A percentile compares a stretch with the other conserved stretches of the same genome.
Evolutionary conservation across 2,329 filamentous ascomycete species (phyloP).

Genomic region (Trichophyton rubrum): DNA sequence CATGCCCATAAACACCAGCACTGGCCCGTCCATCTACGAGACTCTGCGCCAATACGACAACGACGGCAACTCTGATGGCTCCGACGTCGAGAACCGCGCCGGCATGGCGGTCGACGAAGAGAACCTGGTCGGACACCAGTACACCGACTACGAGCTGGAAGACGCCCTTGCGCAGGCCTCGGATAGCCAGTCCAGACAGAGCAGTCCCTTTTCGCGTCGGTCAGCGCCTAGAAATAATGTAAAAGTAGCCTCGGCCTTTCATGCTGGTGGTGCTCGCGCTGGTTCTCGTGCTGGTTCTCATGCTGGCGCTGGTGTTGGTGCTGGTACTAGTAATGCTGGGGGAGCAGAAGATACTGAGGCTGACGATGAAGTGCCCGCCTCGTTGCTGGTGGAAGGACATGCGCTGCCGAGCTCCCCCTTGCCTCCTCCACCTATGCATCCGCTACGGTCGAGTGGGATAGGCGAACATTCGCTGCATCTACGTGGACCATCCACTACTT

Average conservation of each 20-base stretch:
- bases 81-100: slow-evolving; percentile 34
- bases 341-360: slow-evolving; percentile 14
- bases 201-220: slow-evolving; percentile 27
- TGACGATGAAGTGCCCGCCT: slow-evolving; percentile 45
- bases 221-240: slow-evolving; percentile 6
- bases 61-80: slow-evolving; percentile 25
- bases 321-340: no score
- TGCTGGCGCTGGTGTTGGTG: no score
- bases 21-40: slow-evolving; percentile 21
- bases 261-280: background rate
- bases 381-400: slow-evolving; percentile 46
- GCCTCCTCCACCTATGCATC: slow-evolving; percentile 25
- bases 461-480: background rate
- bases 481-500: slow-evolving; percentile 28
- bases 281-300: no score
- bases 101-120: slow-evolving; percentile 39
- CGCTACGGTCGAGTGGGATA: slow-evolving; percentile 14
- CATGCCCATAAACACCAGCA: slow-evolving; percentile 29
- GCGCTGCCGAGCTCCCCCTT: slow-evolving; percentile 30
- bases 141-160: slow-evolving; percentile 46
- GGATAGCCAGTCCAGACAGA: slow-evolving; percentile 37
- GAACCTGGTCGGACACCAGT: slow-evolving; percentile 35
- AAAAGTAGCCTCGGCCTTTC: slow-evolving; percentile 13
- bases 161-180: slow-evolving; percentile 42
- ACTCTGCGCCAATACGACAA: slow-evolving; percentile 21